phyloP scores from a whole-genome alignment of 495 filamentous ascomycete genomes.

The Penicillium chermesinum region DNA sequence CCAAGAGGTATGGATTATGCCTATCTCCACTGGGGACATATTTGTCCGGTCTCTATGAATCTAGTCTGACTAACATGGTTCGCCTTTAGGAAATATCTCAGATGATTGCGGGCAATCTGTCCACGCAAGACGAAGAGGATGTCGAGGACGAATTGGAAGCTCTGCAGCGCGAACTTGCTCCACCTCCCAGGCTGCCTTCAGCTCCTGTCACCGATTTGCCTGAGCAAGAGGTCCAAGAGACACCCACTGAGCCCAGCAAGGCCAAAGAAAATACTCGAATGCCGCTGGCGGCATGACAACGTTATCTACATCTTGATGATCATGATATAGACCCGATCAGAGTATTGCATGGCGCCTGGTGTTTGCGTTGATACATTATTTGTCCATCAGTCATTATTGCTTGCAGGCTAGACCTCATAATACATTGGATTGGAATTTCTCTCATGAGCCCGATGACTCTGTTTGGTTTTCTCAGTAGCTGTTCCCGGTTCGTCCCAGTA shows the following conservation, averaged over 20 bases:
- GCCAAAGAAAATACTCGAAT: conserved; percentile 32
- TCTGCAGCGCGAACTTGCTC: conserved; percentile 62
- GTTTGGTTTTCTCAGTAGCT: background rate
- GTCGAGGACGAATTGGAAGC: conserved; percentile 91
- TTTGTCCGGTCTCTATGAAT: background rate
- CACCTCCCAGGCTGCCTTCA: conserved; percentile 45
- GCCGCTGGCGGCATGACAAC: conserved; percentile 24
- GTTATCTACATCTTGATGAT: conserved; percentile 1
- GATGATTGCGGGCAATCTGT: conserved; percentile 79
- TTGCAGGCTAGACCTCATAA: conserved; percentile 9
- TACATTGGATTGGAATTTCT: conserved; percentile 1
- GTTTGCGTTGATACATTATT: conserved; percentile 4
- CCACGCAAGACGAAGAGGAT: conserved; percentile 92
- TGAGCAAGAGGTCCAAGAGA: conserved; percentile 21
- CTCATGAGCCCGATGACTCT: background rate
- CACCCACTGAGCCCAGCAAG: conserved; percentile 33
- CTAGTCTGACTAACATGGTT: conserved; percentile 6
- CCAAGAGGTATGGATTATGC: conserved; percentile 60
- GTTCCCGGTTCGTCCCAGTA: too few species aligned
- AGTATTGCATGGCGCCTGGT: conserved; percentile 29
- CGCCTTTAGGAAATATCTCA: conserved; percentile 72
- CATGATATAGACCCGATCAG: conserved; percentile 10
- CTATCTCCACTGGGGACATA: conserved; percentile 1
- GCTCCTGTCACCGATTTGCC: conserved; percentile 47
- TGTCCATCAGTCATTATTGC: conserved; percentile 12